Conservation (phyloP, 805 yeast species). For the Candida hispaniensis region DNA sequence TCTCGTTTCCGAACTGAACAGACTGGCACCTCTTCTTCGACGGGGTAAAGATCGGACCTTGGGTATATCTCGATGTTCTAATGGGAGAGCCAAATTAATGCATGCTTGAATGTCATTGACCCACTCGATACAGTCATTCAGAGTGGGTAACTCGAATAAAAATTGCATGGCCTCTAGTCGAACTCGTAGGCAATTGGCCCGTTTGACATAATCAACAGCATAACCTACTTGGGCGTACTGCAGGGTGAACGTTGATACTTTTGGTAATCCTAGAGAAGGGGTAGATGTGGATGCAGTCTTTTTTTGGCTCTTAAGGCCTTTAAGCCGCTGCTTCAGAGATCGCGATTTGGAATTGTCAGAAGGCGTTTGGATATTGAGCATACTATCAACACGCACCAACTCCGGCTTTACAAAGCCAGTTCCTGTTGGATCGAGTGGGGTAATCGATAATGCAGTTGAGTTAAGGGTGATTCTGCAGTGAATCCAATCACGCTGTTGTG, state of each 20-base stretch:
- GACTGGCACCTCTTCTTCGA: slow-evolving; percentile 32
- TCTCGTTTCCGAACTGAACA: slow-evolving; percentile 1
- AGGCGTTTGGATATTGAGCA: no score
- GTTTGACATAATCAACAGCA: slow-evolving; percentile 74
- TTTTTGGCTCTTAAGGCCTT: slow-evolving; percentile 3
- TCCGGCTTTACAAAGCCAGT: slow-evolving; percentile 1
- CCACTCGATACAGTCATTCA: slow-evolving; percentile 70
- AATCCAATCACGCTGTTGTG: slow-evolving; percentile 6
- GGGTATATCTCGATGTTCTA: slow-evolving; percentile 62
- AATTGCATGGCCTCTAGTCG: slow-evolving; percentile 80
- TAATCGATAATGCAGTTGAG: slow-evolving; percentile 12
- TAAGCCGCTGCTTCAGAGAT: no score
- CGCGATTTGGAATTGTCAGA: no score
- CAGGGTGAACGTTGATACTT: slow-evolving; percentile 53
- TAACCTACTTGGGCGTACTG: slow-evolving; percentile 79
- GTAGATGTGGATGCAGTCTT: not conserved
- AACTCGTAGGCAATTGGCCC: slow-evolving; percentile 54
- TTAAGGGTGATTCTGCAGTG: slow-evolving; percentile 10
- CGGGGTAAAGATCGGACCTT: slow-evolving; percentile 72
- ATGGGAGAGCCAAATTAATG: slow-evolving; percentile 67
- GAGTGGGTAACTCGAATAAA: slow-evolving; percentile 49
- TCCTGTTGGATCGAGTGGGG: slow-evolving; percentile 6
- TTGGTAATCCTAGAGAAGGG: slow-evolving; percentile 19
- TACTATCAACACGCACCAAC: no score
- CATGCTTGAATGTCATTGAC: slow-evolving; percentile 61